A percentile compares a stretch with the other conserved stretches of the same genome.
Conservation (phyloP, 805 yeast genomes). For the Kodamaea kaohsiungensis region DNA sequence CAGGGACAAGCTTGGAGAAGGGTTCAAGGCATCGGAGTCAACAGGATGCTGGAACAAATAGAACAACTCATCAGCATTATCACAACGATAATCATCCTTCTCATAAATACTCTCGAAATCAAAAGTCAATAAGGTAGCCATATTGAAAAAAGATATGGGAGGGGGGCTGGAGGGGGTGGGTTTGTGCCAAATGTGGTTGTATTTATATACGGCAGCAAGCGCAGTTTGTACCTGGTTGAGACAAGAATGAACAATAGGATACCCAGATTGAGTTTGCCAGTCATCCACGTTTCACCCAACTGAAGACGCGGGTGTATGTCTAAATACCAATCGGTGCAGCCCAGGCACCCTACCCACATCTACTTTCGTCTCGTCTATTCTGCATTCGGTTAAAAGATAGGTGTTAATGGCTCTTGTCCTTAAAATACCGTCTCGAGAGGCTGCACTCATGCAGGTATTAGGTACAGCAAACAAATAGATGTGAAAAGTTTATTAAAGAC, state of each 20-base stretch:
- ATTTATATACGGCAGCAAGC: not conserved
- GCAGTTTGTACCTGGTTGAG: not conserved
- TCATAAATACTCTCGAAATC: conserved; percentile 8
- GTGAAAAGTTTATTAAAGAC: not conserved
- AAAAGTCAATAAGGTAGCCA: conserved; percentile 6
- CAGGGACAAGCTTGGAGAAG: not conserved
- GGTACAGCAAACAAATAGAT: not conserved
- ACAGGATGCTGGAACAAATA: conserved; percentile 7
- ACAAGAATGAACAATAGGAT: not conserved
- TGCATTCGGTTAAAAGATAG: not conserved
- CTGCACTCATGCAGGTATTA: not conserved
- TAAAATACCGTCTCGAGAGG: conserved; percentile 1
- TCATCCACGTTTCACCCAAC: conserved; percentile 1
- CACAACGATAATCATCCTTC: conserved; percentile 5
- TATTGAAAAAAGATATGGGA: not conserved
- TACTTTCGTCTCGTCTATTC: not conserved
- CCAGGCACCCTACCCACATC: not conserved
- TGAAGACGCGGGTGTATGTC: not conserved
- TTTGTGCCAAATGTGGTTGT: not conserved
- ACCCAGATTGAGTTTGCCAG: not conserved
- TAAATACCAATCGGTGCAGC: not conserved
- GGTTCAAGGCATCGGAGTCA: not conserved
- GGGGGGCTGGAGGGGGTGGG: not conserved
- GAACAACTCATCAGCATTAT: not conserved
- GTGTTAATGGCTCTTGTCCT: not conserved